Evolutionary conservation across 176 grass and related monocot species (phyloP), one percentile per base, ranked within the genome.

Genomic region (Pharus latifolius): DNA sequence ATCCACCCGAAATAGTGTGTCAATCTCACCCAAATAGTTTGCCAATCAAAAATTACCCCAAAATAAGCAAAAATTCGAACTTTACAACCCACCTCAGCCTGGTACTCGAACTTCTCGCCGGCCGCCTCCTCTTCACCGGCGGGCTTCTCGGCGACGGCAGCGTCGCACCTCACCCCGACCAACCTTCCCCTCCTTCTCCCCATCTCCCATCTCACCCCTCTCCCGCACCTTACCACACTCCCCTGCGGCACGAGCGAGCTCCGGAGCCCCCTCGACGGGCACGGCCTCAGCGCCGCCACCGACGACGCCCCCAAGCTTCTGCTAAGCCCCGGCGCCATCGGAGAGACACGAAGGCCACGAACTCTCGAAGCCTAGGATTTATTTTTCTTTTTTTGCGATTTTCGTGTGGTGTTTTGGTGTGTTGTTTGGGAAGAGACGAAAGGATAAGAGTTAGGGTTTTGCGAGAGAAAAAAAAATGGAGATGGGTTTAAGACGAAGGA

Each of bases 91-190:
- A 98, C 94, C 89, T 98, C 89, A 9, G 94, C 94, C 80, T 98
- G 89, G 84, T 98, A 98, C 83, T 98, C 87, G 45, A 83, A 98
- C 69, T 83, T 63, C 94, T 98, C 94, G 1, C 69, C 84, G 18
- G 81, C 85, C 15, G 71, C 47, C 50, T 81, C 94, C 10, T 90
- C 80, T 26, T 85, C 80, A 4, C 64, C 75, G 56, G 76, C 29
- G 30, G 70, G 14, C 80, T 93, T 93, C 65, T 93, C 89, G 6
- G 89, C 84, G 49, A 98, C 86, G 26, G 83, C 94, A 1, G 94
- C 84, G 11, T 78, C 89, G 37, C 89, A 93, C 84, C 87, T 79
- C 30, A 85, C 63, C 24, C 35, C 20, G 8, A 77, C 56, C 56
- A 62, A 69, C 71, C 84, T 29, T 10, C 44, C 76, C 40, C 37